These are phyloP conservation scores for Chalciporus sp. DNA, from an alignment of 1,284 basidiomycete genomes.

Conservation along the genomic window DNA sequence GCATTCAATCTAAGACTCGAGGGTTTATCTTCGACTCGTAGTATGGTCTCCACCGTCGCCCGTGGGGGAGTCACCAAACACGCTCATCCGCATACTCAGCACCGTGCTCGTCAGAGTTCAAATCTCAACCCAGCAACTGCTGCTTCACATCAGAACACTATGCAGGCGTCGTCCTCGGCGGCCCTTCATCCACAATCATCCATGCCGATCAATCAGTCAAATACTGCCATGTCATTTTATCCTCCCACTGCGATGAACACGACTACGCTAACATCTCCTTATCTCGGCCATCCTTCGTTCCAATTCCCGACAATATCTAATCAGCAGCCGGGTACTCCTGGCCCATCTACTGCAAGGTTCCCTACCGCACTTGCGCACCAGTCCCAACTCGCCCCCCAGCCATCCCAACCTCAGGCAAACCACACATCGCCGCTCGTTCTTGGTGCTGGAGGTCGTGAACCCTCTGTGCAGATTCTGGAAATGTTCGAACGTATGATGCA, in stretches of 20 bases:
- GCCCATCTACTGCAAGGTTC: constrained; percentile 10
- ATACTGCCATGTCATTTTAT: constrained; percentile 24
- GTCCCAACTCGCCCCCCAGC: constrained; percentile 11
- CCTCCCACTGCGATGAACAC: constrained; percentile 29
- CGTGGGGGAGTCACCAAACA: constrained; percentile 34
- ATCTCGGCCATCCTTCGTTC: constrained; percentile 33
- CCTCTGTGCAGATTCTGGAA: constrained; percentile 57
- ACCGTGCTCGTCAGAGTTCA: constrained; percentile 34
- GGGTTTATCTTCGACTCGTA: constrained; percentile 40
- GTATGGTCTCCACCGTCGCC: constrained; percentile 20
- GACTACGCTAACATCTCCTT: constrained; percentile 31
- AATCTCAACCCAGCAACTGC: constrained; percentile 34
- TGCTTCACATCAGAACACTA: constrained; percentile 22
- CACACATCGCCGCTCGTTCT: constrained; percentile 29
- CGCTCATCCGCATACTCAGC: constrained; percentile 25
- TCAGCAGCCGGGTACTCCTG: constrained; percentile 18
- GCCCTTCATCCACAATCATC: constrained; percentile 24
- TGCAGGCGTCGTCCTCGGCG: constrained; percentile 17
- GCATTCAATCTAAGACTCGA: constrained; percentile 50
- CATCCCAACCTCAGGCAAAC: constrained; percentile 16
- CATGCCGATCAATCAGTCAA: constrained; percentile 16
- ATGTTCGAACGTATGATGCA: constrained; percentile 74
- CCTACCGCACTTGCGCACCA: constrained; percentile 19
- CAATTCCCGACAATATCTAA: constrained; percentile 24
- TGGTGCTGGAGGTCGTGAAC: constrained; percentile 37